Conservation (phyloP, 345 rosid genomes). For the Camelina hispida region DNA sequence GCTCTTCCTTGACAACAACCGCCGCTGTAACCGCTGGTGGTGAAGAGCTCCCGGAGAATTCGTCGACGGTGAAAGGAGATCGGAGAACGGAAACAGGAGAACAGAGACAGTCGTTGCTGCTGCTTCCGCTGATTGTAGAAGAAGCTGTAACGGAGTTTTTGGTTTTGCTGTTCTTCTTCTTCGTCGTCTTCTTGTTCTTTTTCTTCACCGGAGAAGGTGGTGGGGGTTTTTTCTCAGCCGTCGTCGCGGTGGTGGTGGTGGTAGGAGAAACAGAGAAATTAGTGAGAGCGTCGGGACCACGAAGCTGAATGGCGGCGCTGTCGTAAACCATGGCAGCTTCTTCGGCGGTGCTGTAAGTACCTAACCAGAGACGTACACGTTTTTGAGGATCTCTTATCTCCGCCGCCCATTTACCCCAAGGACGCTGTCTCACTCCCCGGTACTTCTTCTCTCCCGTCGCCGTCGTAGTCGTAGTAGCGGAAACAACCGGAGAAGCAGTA, state of each 20-base stretch:
- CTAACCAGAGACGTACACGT: conserved; percentile 88
- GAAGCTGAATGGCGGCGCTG: conserved; percentile 89
- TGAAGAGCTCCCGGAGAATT: conserved; percentile 34
- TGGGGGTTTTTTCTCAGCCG: conserved; percentile 1
- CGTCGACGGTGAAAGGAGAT: conserved; percentile 53
- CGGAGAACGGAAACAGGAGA: conserved; percentile 89
- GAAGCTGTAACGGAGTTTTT: conserved; percentile 36
- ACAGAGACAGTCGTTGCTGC: conserved; percentile 46
- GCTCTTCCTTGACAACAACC: conserved; percentile 30
- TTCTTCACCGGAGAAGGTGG: conserved; percentile 9
- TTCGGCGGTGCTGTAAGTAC: conserved; percentile 90
- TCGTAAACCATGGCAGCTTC: conserved; percentile 96
- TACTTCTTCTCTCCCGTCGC: conserved; percentile 57
- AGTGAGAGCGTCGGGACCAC: conserved; percentile 92
- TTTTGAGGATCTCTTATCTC: conserved; percentile 89
- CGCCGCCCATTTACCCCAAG: conserved; percentile 99
- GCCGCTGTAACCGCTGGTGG: too few relatives aligned
- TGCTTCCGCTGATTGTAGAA: conserved; percentile 57
- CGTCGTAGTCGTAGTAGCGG: background rate
- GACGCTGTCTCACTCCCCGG: conserved; percentile 90
- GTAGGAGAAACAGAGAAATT: conserved; percentile 61
- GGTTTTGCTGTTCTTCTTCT: background rate
- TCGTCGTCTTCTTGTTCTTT: background rate
- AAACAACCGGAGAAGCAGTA: conserved; percentile 12
- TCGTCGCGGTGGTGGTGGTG: too few relatives aligned